phyloP scores from a whole-genome alignment of 192 early-diverging fungal genomes.

The Gonapodya sp. region DNA sequence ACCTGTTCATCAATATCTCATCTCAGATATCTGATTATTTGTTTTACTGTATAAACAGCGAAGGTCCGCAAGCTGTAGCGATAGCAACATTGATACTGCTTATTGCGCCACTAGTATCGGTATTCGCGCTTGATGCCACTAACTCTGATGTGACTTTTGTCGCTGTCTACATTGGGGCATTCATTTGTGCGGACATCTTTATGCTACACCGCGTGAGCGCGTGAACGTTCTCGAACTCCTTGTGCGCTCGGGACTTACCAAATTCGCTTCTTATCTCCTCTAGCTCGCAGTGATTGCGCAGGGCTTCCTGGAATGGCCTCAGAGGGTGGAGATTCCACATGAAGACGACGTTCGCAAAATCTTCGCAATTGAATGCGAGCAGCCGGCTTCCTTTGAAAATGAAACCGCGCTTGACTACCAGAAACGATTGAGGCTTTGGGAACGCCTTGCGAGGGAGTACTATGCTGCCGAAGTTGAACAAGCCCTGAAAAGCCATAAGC shows the following conservation, averaged over 20 bases:
- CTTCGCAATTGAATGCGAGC: background rate
- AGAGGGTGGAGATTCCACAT: background rate
- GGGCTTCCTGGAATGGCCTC: background rate
- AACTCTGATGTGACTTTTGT: background rate
- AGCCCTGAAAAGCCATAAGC: background rate
- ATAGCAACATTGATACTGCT: background rate
- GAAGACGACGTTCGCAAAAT: background rate
- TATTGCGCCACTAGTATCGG: background rate
- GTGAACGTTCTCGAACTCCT: background rate
- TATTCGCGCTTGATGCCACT: background rate
- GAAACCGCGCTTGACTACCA: background rate
- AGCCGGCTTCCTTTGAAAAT: background rate
- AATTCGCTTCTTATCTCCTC: background rate
- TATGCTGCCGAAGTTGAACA: conserved; percentile 16
- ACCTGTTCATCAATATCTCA: no score
- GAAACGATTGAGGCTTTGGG: conserved; percentile 21
- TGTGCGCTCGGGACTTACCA: background rate
- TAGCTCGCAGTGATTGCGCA: background rate
- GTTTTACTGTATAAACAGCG: no score
- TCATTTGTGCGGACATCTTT: background rate
- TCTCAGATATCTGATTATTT: no score
- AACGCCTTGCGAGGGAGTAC: conserved; percentile 26
- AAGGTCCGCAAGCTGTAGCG: background rate
- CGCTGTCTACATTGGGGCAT: background rate
- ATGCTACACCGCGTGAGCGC: background rate